Conservation (phyloP, 1,284 basidiomycete species). For the Microbotryum scabiosae region DNA sequence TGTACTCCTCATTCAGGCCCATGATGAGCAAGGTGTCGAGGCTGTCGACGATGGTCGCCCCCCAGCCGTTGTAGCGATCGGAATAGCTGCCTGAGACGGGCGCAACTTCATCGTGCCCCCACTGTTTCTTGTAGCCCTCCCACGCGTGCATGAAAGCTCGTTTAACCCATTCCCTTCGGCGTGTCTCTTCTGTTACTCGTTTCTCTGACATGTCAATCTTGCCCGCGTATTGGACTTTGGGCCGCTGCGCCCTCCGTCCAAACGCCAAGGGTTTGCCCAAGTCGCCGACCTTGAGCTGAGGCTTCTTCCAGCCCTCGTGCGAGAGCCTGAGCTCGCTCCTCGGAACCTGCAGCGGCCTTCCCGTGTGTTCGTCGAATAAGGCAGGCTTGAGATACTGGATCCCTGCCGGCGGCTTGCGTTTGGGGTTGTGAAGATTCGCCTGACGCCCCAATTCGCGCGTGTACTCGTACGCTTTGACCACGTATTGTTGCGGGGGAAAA, state of each 20-base stretch:
- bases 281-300: background rate
- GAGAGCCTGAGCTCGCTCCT: background rate
- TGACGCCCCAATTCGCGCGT: background rate
- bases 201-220: background rate
- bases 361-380: conserved; percentile 12
- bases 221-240: conserved; percentile 11
- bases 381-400: background rate
- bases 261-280: background rate
- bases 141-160: conserved; percentile 52
- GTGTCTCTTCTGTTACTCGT: background rate
- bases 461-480: conserved; percentile 24
- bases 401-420: background rate
- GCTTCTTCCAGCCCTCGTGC: conserved; percentile 7
- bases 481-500: conserved; percentile 11
- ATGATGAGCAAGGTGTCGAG: conserved; percentile 76
- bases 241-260: conserved; percentile 4
- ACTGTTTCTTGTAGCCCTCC: conserved; percentile 47
- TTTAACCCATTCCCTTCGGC: conserved; percentile 42
- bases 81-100: conserved; percentile 39
- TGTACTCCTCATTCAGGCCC: conserved; percentile 70
- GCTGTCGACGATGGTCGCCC: conserved; percentile 36
- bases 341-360: conserved; percentile 11
- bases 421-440: background rate
- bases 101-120: conserved; percentile 51
- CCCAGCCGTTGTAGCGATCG: background rate